These are phyloP conservation scores for Peniophora sp. DNA, from an alignment of 1,284 basidiomycete species.

Conservation along the genomic window DNA sequence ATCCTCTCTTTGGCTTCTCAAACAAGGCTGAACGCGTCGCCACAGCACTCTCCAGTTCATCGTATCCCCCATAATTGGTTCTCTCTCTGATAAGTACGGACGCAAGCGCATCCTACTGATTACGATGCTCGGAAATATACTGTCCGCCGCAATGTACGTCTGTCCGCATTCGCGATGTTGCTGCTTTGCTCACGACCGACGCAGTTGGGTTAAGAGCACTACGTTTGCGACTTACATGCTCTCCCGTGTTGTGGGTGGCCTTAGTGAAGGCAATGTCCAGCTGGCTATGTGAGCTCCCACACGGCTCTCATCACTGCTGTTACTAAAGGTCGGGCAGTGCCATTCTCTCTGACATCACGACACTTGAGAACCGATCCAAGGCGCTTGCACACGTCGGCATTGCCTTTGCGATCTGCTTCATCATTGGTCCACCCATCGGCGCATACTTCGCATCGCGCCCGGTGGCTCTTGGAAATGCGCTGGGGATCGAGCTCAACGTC, in stretches of 20 bases:
- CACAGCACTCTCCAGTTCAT: conserved; percentile 78
- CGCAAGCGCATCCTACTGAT: conserved; percentile 72
- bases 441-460: conserved; percentile 73
- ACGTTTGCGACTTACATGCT: conserved; percentile 82
- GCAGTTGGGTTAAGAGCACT: conserved; percentile 81
- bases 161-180: background rate
- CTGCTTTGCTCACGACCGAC: background rate
- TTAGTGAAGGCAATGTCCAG: conserved; percentile 85
- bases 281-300: conserved; percentile 57
- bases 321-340: conserved; percentile 40
- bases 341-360: conserved; percentile 83
- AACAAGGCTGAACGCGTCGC: conserved; percentile 5
- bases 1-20: background rate
- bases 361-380: conserved; percentile 67
- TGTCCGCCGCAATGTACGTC: conserved; percentile 75
- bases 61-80: conserved; percentile 78
- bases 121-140: conserved; percentile 88
- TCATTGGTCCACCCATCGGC: conserved; percentile 77
- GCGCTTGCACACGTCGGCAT: conserved; percentile 89
- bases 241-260: conserved; percentile 82
- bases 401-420: conserved; percentile 89
- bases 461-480: conserved; percentile 45
- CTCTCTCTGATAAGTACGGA: conserved; percentile 80
- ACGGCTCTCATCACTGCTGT: conserved; percentile 1
- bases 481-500: conserved; percentile 69